Conservation (phyloP, 805 yeast genomes). For the Candida berthetii region DNA sequence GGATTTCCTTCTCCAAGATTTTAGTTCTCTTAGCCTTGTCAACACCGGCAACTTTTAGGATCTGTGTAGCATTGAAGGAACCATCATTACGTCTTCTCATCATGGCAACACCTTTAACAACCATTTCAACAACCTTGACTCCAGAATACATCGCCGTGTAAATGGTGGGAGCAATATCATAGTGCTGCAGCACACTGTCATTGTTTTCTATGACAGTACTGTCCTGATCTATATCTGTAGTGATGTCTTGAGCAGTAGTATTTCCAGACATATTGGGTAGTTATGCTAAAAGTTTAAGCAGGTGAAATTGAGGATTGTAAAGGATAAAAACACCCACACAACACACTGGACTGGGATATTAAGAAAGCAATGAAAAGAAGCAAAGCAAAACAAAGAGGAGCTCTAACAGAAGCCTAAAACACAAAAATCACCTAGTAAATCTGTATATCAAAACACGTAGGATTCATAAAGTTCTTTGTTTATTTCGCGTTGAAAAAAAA, state of each 20-base stretch:
- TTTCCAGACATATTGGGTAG: background rate
- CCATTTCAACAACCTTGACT: slow-evolving; percentile 77
- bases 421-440: too few relatives aligned
- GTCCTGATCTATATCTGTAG: background rate
- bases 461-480: background rate
- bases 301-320: background rate
- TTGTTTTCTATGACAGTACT: background rate
- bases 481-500: background rate
- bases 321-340: too few relatives aligned
- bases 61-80: slow-evolving; percentile 83
- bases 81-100: slow-evolving; percentile 74
- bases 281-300: too few relatives aligned
- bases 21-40: slow-evolving; percentile 76
- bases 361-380: too few relatives aligned
- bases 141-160: slow-evolving; percentile 77
- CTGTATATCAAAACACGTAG: background rate
- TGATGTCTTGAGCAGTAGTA: background rate
- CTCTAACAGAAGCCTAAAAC: too few relatives aligned
- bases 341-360: too few relatives aligned
- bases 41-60: slow-evolving; percentile 68
- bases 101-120: slow-evolving; percentile 60
- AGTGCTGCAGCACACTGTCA: background rate
- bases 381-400: too few relatives aligned
- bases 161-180: slow-evolving; percentile 22
- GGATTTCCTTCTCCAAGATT: slow-evolving; percentile 69